Evolutionary conservation across 2,329 filamentous ascomycete genomes (phyloP).

Genomic region (Blastomyces percursus): DNA sequence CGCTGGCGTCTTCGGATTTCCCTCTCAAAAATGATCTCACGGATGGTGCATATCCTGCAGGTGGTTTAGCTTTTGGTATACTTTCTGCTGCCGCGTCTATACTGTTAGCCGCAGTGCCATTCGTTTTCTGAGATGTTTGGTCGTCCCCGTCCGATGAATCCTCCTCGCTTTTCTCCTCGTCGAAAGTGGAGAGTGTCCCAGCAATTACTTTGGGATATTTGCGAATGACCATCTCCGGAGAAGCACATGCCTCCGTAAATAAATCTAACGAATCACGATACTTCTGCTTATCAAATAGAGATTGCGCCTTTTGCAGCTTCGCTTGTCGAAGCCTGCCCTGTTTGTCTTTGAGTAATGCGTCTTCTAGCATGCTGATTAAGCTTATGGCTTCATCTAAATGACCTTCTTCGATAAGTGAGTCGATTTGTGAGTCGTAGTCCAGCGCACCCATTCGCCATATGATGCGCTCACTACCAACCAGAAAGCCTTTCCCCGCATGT

Average conservation of each 20-base stretch:
- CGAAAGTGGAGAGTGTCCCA: slow-evolving; percentile 60
- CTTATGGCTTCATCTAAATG: slow-evolving; percentile 88
- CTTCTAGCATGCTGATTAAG: slow-evolving; percentile 78
- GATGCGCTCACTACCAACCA: slow-evolving; percentile 79
- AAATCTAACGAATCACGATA: slow-evolving; percentile 80
- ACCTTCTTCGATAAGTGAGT: slow-evolving; percentile 62
- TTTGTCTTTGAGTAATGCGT: slow-evolving; percentile 79
- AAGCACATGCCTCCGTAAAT: slow-evolving; percentile 80
- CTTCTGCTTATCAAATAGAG: slow-evolving; percentile 68
- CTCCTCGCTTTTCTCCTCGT: slow-evolving; percentile 33
- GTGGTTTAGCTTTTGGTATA: slow-evolving; percentile 16
- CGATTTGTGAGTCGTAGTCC: slow-evolving; percentile 81
- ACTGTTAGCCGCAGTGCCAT: slow-evolving; percentile 20
- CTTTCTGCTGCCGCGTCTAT: slow-evolving; percentile 22
- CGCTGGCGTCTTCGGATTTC: slow-evolving; percentile 30
- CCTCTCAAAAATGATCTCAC: slow-evolving; percentile 29
- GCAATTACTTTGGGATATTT: slow-evolving; percentile 77
- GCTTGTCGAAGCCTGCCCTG: slow-evolving; percentile 67
- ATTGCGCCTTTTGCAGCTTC: slow-evolving; percentile 83
- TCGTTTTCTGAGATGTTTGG: slow-evolving; percentile 18
- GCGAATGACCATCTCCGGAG: slow-evolving; percentile 75
- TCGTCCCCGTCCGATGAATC: slow-evolving; percentile 16
- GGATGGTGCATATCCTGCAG: slow-evolving; percentile 26
- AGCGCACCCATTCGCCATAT: slow-evolving; percentile 96
- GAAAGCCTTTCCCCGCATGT: slow-evolving; percentile 89